A percentile compares a stretch with the other conserved stretches of the same genome.
Evolutionary conservation across 83 land plant species (phyloP).

Genomic region (Diphasiastrum complanatum): DNA sequence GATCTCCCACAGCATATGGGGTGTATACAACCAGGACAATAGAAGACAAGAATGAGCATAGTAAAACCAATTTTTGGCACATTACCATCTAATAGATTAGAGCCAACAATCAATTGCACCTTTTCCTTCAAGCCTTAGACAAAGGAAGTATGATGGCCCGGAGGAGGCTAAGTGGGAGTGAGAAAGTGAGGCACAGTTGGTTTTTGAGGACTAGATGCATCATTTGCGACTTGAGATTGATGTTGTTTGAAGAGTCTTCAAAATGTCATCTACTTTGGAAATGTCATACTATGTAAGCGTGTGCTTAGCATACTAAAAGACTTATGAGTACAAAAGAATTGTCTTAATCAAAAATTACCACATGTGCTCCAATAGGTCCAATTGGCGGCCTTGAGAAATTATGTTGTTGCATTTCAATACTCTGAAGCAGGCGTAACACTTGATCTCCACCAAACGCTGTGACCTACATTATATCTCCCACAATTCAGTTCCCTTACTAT

Average conservation of each 20-base stretch:
- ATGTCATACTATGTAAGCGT: no score
- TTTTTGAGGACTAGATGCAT: no score
- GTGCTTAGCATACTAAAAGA: no score
- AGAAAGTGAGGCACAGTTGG: no score
- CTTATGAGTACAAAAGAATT: no score
- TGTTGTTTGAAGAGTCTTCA: no score
- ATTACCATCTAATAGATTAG: constrained; percentile 6
- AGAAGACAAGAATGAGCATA: neutral
- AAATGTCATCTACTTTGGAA: neutral
- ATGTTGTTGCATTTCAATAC: constrained; percentile 50
- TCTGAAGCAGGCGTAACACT: constrained; percentile 51
- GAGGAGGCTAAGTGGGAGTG: no score
- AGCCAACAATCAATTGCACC: neutral
- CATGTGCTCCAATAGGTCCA: constrained; percentile 88
- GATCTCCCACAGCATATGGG: no score
- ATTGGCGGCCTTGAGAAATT: constrained; percentile 67
- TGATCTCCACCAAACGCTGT: constrained; percentile 86
- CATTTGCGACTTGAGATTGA: no score
- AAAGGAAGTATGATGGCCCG: no score
- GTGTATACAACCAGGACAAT: no score
- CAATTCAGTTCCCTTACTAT: neutral
- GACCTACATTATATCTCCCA: constrained; percentile 33
- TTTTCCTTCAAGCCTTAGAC: no score
- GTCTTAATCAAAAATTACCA: constrained; percentile 29
- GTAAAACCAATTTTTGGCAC: neutral